These are phyloP conservation scores for Cryptococcus sp. DNA, from an alignment of 1,284 basidiomycete genomes.

Conservation along the genomic window DNA sequence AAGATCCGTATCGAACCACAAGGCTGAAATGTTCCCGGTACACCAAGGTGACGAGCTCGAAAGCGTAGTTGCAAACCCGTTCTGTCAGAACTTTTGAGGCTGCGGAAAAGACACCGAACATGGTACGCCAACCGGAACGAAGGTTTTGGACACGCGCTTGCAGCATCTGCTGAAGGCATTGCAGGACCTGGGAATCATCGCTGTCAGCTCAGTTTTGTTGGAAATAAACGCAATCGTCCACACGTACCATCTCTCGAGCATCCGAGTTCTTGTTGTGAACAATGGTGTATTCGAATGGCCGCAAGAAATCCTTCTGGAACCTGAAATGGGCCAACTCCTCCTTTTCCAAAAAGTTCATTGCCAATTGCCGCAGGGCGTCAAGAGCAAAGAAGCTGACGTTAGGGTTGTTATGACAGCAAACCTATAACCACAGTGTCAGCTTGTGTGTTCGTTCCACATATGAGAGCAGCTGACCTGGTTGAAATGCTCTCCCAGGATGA, in stretches of 20 bases:
- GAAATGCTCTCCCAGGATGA: slow-evolving; percentile 97
- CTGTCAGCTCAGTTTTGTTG: background rate
- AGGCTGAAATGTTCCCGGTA: slow-evolving; percentile 89
- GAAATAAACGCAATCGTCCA: background rate
- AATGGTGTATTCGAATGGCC: slow-evolving; percentile 99
- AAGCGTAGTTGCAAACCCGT: slow-evolving; percentile 88
- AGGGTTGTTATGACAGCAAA: slow-evolving; percentile 97
- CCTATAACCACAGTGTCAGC: slow-evolving; percentile 56
- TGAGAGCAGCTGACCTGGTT: slow-evolving; percentile 70
- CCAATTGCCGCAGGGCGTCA: slow-evolving; percentile 95
- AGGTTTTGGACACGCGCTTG: slow-evolving; percentile 92
- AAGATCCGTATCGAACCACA: slow-evolving; percentile 88
- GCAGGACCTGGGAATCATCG: slow-evolving; percentile 67
- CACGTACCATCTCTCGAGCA: slow-evolving; percentile 87
- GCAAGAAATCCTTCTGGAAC: slow-evolving; percentile 98
- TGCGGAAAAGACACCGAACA: slow-evolving; percentile 97
- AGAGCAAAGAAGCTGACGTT: slow-evolving; percentile 96
- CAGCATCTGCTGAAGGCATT: slow-evolving; percentile 99
- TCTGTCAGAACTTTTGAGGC: slow-evolving; percentile 96
- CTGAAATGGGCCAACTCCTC: slow-evolving; percentile 98
- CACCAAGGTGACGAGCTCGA: slow-evolving; percentile 90
- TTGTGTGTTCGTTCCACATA: background rate
- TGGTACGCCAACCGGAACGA: slow-evolving; percentile 97
- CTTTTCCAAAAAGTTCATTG: slow-evolving; percentile 98
- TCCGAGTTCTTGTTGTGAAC: slow-evolving; percentile 93